phyloP scores from a whole-genome alignment of 495 filamentous ascomycete species.

The Neurospora sp. region DNA sequence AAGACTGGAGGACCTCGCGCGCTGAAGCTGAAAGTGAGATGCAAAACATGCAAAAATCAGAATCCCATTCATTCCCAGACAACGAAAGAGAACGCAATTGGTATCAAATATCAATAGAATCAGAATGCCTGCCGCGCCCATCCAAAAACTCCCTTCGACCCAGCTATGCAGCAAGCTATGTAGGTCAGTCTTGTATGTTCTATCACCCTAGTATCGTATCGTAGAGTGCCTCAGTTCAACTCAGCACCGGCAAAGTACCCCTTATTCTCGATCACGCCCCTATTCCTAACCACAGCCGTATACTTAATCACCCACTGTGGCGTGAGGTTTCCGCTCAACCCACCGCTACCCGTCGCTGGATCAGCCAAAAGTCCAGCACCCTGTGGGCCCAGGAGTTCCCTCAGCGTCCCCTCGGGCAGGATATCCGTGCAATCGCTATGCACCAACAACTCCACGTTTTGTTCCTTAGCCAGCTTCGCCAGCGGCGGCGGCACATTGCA shows the following conservation, averaged over 20 bases:
- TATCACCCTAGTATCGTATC: not conserved
- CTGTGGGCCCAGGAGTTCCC: slow-evolving; percentile 66
- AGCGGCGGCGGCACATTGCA: slow-evolving; percentile 90
- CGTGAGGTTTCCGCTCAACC: slow-evolving; percentile 62
- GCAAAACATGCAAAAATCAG: not conserved
- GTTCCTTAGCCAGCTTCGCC: slow-evolving; percentile 70
- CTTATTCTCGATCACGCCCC: slow-evolving; percentile 98
- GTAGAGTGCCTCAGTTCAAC: slow-evolving; percentile 20
- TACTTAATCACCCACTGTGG: slow-evolving; percentile 97
- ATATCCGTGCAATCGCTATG: slow-evolving; percentile 94
- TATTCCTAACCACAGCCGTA: slow-evolving; percentile 88
- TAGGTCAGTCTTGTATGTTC: not conserved
- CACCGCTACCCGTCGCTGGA: slow-evolving; percentile 26
- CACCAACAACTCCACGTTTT: slow-evolving; percentile 79
- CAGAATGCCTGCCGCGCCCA: not conserved
- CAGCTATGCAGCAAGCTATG: not conserved
- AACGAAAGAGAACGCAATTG: not conserved
- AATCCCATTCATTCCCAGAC: not conserved
- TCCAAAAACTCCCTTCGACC: slow-evolving; percentile 1
- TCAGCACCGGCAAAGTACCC: slow-evolving; percentile 87
- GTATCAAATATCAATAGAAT: slow-evolving; percentile 1
- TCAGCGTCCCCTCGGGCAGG: slow-evolving; percentile 69
- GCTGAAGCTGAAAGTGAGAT: not conserved
- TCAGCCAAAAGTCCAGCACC: slow-evolving; percentile 59
- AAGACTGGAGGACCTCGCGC: not conserved